phyloP scores from a whole-genome alignment of 495 filamentous ascomycete species.

The Staphylotrichum longicolle region DNA sequence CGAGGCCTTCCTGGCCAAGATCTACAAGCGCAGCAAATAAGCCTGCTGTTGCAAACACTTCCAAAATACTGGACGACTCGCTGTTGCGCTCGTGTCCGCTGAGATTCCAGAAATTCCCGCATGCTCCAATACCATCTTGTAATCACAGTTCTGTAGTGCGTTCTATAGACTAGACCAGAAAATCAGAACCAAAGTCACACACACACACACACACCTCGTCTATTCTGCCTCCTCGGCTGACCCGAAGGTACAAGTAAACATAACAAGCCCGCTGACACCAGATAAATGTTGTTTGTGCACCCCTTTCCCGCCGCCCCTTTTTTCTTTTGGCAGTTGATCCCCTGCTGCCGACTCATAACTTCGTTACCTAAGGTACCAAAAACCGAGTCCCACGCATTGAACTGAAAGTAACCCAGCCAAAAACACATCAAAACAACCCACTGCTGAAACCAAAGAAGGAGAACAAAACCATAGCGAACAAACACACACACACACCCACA shows the following conservation, averaged over 20 bases:
- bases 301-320: background rate
- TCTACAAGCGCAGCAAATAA: constrained; percentile 94
- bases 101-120: too few species aligned
- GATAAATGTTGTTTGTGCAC: background rate
- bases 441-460: background rate
- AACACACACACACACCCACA: background rate
- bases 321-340: background rate
- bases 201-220: background rate
- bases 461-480: background rate
- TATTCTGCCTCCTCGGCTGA: background rate
- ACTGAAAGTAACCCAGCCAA: background rate
- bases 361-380: background rate
- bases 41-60: background rate
- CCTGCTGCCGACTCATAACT: background rate
- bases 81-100: too few species aligned
- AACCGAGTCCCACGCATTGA: too few species aligned
- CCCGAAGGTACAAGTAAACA: background rate
- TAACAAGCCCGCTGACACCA: constrained; percentile 4
- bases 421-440: background rate
- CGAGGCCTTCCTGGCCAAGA: constrained; percentile 87
- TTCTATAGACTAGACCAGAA: background rate
- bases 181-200: background rate
- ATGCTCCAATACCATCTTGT: constrained; percentile 3
- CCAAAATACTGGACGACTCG: too few species aligned
- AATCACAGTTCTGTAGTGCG: background rate